Evolutionary conservation across 2,329 filamentous ascomycete genomes (phyloP).

Genomic region (Aurifilum marmelostoma): DNA sequence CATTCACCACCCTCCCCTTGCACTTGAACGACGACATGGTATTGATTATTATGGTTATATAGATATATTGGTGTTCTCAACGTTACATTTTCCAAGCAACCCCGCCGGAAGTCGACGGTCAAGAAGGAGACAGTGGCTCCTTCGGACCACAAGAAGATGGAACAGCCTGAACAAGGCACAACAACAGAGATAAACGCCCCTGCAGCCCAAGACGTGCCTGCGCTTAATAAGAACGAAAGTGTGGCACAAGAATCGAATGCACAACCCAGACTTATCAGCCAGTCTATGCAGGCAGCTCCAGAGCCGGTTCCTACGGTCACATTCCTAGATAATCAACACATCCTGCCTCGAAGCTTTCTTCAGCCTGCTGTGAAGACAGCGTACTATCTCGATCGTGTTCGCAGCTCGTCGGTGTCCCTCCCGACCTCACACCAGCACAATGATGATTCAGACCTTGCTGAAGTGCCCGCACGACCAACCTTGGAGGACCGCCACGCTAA

Average conservation of each 20-base stretch:
- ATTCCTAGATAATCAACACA: constrained; percentile 91
- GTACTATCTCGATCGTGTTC: constrained; percentile 38
- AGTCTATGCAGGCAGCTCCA: constrained; percentile 70
- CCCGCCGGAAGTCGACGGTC: constrained; percentile 64
- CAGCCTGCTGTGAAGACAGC: constrained; percentile 52
- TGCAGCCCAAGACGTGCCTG: constrained; percentile 29
- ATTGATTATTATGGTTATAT: constrained; percentile 35
- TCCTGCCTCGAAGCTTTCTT: constrained; percentile 84
- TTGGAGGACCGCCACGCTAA: constrained; percentile 62
- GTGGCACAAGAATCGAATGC: constrained; percentile 32
- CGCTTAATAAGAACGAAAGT: constrained; percentile 29
- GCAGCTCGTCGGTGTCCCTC: constrained; percentile 42
- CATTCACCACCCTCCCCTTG: no score
- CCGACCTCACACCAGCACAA: constrained; percentile 31
- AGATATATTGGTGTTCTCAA: constrained; percentile 98
- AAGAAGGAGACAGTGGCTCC: constrained; percentile 52
- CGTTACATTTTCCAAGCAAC: constrained; percentile 87
- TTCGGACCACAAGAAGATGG: constrained; percentile 42
- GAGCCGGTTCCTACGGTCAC: constrained; percentile 85
- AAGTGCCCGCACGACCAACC: constrained; percentile 40
- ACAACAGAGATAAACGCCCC: constrained; percentile 31
- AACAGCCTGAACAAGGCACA: constrained; percentile 35
- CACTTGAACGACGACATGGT: background rate
- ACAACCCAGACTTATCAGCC: constrained; percentile 60
- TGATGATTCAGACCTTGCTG: constrained; percentile 21